These are phyloP conservation scores for Eucalyptus guilfoylei DNA, from an alignment of 345 rosid species.

Conservation along the genomic window DNA sequence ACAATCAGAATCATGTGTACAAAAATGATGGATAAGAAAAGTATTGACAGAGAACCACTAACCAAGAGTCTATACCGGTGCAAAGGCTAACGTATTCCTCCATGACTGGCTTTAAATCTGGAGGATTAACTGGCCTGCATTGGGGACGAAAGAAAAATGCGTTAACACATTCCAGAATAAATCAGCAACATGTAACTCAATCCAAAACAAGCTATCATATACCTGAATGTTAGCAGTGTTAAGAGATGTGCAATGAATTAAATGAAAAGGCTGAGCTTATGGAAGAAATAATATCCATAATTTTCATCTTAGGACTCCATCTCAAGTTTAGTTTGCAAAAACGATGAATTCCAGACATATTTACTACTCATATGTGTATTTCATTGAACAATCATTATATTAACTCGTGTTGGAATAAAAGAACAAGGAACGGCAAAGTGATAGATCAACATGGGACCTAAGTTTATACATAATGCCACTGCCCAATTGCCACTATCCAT, in stretches of 20 bases:
- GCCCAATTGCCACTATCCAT: not conserved
- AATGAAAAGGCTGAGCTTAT: not conserved
- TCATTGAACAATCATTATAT: not conserved
- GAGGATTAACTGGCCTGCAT: conserved; percentile 62
- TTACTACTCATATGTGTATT: not conserved
- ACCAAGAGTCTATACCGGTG: conserved; percentile 29
- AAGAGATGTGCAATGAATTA: not conserved
- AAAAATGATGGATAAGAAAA: not conserved
- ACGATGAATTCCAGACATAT: not conserved
- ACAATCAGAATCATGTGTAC: not conserved
- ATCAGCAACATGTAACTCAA: not conserved
- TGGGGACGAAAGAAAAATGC: not conserved
- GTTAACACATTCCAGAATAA: not conserved
- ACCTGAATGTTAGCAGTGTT: not conserved
- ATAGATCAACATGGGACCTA: not conserved
- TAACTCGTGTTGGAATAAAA: not conserved
- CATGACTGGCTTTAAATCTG: conserved; percentile 39
- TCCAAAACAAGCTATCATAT: not conserved
- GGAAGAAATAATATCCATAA: not conserved
- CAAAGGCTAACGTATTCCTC: conserved; percentile 65
- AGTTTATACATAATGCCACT: not conserved
- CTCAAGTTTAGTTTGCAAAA: not conserved
- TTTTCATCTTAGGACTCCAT: not conserved
- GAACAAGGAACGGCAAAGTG: not conserved
- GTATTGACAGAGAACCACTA: not conserved